Evolutionary conservation across 202 grass and related monocot genomes (phyloP).

Genomic region (Carex sylvatica): DNA sequence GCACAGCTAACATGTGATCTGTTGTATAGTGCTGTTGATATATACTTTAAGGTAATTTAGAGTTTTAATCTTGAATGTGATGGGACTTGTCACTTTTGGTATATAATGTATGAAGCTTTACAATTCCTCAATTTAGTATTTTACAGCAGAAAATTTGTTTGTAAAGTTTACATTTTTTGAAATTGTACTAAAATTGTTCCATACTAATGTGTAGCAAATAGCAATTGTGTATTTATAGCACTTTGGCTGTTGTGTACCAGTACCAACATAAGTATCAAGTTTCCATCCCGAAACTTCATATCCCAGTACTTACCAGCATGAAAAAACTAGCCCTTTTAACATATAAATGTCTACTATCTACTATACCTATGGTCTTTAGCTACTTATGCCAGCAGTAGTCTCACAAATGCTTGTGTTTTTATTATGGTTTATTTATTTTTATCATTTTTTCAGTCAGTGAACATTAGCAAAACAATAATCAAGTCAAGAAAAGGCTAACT

Average conservation of each 20-base stretch:
- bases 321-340: background rate
- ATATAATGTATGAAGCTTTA: background rate
- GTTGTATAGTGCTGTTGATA: constrained; percentile 88
- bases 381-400: background rate
- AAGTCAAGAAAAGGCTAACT: too few relatives aligned
- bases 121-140: background rate
- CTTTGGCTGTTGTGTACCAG: background rate
- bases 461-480: too few relatives aligned
- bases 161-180: background rate
- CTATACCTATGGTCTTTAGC: background rate
- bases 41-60: constrained; percentile 71
- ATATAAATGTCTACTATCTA: background rate
- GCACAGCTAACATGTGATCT: constrained; percentile 67
- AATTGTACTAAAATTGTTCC: constrained; percentile 4
- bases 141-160: background rate
- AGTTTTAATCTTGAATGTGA: constrained; percentile 1
- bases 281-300: background rate
- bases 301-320: background rate
- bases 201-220: background rate
- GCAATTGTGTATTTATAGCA: background rate
- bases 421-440: background rate
- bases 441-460: too few relatives aligned
- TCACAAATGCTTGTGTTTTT: background rate
- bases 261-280: background rate
- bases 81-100: background rate